Evolutionary conservation across 768 basidiomycete genomes (phyloP).

Genomic region (Austroboletus eburneus): DNA sequence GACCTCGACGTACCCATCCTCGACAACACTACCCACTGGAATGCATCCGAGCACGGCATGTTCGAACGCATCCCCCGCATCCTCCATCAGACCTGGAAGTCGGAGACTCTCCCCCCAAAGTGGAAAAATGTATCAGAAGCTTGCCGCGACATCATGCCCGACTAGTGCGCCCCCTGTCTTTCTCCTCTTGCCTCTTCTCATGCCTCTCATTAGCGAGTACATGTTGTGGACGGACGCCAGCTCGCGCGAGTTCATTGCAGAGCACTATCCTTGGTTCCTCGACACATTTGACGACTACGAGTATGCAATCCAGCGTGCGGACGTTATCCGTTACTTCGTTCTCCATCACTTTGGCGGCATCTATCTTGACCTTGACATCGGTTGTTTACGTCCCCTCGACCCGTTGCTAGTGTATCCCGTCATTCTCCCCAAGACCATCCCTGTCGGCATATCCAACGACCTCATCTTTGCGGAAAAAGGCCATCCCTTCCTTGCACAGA

Average conservation of each 20-base stretch:
- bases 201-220: slow-evolving; percentile 64
- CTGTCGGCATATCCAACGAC: slow-evolving; percentile 97
- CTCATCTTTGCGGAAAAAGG: slow-evolving; percentile 86
- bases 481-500: slow-evolving; percentile 88
- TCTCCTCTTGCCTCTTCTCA: slow-evolving; percentile 12
- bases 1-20: slow-evolving; percentile 68
- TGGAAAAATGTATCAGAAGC: slow-evolving; percentile 81
- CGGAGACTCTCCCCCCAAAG: slow-evolving; percentile 71
- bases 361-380: slow-evolving; percentile 96
- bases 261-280: slow-evolving; percentile 88
- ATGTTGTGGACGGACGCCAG: slow-evolving; percentile 95
- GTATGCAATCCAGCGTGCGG: slow-evolving; percentile 92
- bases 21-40: slow-evolving; percentile 55
- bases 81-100: slow-evolving; percentile 99
- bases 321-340: slow-evolving; percentile 97
- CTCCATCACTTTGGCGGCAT: slow-evolving; percentile 93
- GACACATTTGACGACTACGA: slow-evolving; percentile 90
- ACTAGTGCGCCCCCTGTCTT: slow-evolving; percentile 69
- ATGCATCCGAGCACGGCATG: slow-evolving; percentile 55
- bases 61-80: slow-evolving; percentile 85
- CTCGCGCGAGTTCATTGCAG: slow-evolving; percentile 85
- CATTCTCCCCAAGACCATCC: slow-evolving; percentile 92
- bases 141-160: slow-evolving; percentile 89
- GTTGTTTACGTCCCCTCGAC: slow-evolving; percentile 83
- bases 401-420: slow-evolving; percentile 82